A percentile compares a stretch with the other conserved stretches of the same genome.
These are phyloP conservation scores for Ulota crispa DNA, from an alignment of 225 moss, liverwort and hornwort species.

Conservation along the genomic window DNA sequence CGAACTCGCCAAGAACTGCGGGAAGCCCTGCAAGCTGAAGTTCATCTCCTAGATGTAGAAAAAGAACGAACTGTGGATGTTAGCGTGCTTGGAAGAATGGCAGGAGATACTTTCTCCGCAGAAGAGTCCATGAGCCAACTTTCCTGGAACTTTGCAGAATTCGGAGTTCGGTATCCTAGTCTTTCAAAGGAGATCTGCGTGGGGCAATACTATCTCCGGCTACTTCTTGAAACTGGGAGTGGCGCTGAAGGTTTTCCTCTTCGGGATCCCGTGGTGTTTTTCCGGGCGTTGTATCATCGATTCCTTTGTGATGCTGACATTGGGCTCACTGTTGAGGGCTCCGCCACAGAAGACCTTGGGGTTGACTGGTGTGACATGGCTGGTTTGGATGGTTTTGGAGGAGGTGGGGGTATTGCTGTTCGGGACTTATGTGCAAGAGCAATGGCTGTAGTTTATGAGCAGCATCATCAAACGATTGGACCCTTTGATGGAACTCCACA, in stretches of 20 bases:
- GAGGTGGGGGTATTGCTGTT: constrained; percentile 85
- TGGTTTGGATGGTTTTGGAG: constrained; percentile 94
- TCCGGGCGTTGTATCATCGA: constrained; percentile 89
- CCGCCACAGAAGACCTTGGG: constrained; percentile 73
- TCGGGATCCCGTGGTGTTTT: constrained; percentile 80
- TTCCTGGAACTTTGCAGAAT: constrained; percentile 97
- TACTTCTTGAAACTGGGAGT: constrained; percentile 79
- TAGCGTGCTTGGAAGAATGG: constrained; percentile 55
- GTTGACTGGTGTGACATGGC: constrained; percentile 95
- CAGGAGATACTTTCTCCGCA: constrained; percentile 37
- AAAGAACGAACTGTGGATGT: constrained; percentile 86
- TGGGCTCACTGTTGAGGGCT: constrained; percentile 87
- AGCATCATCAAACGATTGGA: constrained; percentile 80
- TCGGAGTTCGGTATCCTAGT: constrained; percentile 84
- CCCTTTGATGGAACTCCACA: constrained; percentile 92
- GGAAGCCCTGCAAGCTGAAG: constrained; percentile 81
- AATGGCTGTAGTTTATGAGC: constrained; percentile 92
- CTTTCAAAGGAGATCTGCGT: constrained; percentile 92
- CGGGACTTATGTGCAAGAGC: constrained; percentile 91
- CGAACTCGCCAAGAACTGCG: constrained; percentile 89
- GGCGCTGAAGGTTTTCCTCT: constrained; percentile 80
- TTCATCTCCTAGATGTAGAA: constrained; percentile 88
- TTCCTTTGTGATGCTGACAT: constrained; percentile 92
- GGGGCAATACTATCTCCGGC: constrained; percentile 86
- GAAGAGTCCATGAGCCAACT: constrained; percentile 67